Evolutionary conservation across 768 basidiomycete genomes (phyloP).

Genomic region (Tephrocybe rancida): DNA sequence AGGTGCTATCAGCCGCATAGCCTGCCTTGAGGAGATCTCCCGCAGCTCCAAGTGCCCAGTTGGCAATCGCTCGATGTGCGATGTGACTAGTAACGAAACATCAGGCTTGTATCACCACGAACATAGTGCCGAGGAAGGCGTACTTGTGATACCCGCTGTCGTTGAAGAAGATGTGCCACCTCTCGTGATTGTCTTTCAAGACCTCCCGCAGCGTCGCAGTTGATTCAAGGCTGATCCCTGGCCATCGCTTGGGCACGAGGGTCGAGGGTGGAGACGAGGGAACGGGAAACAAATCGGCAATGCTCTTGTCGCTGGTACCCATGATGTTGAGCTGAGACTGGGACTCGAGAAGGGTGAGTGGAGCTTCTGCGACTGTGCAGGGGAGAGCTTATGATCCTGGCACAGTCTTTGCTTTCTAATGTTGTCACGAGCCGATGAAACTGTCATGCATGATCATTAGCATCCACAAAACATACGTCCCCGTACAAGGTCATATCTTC

Average conservation of each 20-base stretch:
- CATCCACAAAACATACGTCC: too few species aligned
- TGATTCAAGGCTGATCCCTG: constrained; percentile 38
- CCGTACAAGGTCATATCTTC: too few species aligned
- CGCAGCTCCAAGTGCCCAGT: constrained; percentile 31
- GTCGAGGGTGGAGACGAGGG: constrained; percentile 29
- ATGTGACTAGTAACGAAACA: constrained; percentile 21
- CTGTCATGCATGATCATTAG: too few species aligned
- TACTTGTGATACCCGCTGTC: constrained; percentile 57
- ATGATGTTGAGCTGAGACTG: neutral
- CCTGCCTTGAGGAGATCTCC: constrained; percentile 35
- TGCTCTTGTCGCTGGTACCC: neutral
- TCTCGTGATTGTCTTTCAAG: constrained; percentile 51
- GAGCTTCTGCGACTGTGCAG: neutral
- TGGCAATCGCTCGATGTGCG: constrained; percentile 29
- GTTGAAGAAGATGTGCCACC: constrained; percentile 54
- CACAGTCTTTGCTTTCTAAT: neutral
- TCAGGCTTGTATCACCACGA: neutral
- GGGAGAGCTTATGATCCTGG: neutral
- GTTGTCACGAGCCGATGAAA: neutral
- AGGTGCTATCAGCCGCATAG: constrained; percentile 33
- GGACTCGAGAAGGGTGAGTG: neutral
- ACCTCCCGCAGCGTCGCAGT: constrained; percentile 30
- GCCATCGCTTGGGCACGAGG: constrained; percentile 30
- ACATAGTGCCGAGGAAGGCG: constrained; percentile 8
- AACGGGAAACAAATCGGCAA: constrained; percentile 30